A percentile compares a stretch with the other conserved stretches of the same genome.
Conservation (phyloP, 345 rosid genomes). For the Populus deltoides region DNA sequence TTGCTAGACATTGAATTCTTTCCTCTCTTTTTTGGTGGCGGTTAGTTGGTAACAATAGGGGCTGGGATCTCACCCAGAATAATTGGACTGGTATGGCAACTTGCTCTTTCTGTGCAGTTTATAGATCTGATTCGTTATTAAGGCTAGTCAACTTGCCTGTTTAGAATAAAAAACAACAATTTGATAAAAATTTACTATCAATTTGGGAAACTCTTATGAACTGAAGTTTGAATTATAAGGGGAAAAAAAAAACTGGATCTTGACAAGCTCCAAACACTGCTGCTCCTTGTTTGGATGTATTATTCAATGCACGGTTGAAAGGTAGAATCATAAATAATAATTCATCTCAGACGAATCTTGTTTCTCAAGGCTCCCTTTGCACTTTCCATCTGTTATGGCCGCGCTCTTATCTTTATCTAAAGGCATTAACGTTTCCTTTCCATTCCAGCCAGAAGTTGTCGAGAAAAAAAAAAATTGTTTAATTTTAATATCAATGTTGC, state of each 20-base stretch:
- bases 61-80: background rate
- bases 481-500: too few species aligned
- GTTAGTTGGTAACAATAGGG: background rate
- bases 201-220: background rate
- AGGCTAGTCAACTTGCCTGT: background rate
- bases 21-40: background rate
- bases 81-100: background rate
- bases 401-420: background rate
- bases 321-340: background rate
- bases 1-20: background rate
- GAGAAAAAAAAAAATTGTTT: too few species aligned
- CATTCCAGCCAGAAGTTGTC: background rate
- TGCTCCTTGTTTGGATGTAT: background rate
- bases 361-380: background rate
- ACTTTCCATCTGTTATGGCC: background rate
- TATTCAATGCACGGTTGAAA: background rate
- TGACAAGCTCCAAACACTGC: background rate
- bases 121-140: background rate
- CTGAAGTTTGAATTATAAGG: background rate
- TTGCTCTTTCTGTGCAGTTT: background rate
- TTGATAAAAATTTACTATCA: background rate
- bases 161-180: background rate
- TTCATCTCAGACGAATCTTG: background rate
- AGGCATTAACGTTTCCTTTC: background rate
- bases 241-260: too few species aligned